A percentile compares a stretch with the other conserved stretches of the same genome.
phyloP scores from a whole-genome alignment of 805 yeast species.

The Starmera dryadoides region DNA sequence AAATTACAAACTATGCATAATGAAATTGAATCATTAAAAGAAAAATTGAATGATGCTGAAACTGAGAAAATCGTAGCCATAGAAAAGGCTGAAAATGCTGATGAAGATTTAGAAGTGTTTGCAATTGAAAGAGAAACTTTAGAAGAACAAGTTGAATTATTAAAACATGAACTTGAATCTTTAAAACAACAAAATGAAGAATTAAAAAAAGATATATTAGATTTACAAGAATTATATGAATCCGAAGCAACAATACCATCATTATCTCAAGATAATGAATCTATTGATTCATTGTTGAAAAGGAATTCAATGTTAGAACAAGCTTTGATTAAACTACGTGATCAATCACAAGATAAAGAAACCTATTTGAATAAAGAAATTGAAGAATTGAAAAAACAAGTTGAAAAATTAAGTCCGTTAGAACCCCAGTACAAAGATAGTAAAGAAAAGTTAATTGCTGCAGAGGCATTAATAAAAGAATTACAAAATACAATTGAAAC shows the following conservation, averaged over 20 bases:
- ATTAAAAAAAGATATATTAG: conserved; percentile 3
- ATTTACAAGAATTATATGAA: not conserved
- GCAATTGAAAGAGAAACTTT: conserved; percentile 40
- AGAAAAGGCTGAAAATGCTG: conserved; percentile 7
- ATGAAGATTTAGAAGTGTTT: conserved; percentile 24
- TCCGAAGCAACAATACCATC: not conserved
- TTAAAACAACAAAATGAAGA: conserved; percentile 4
- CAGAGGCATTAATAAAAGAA: conserved; percentile 15
- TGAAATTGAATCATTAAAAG: conserved; percentile 22
- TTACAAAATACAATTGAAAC: conserved; percentile 22
- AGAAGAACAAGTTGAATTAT: conserved; percentile 24
- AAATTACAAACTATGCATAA: conserved; percentile 31
- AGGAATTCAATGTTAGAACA: conserved; percentile 33
- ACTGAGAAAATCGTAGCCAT: conserved; percentile 23
- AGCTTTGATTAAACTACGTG: conserved; percentile 30
- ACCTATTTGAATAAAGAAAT: conserved; percentile 18
- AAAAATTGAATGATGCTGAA: conserved; percentile 19
- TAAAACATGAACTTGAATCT: conserved; percentile 17
- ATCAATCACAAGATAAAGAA: conserved; percentile 22
- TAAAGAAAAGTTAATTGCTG: conserved; percentile 6
- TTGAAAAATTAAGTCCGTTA: conserved; percentile 3
- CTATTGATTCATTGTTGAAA: conserved; percentile 8
- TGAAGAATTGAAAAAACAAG: conserved; percentile 3
- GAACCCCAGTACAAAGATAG: conserved; percentile 5
- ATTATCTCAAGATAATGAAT: not conserved